A percentile compares a stretch with the other conserved stretches of the same genome.
These are phyloP conservation scores for Oryza coarctata DNA, from an alignment of 176 grass and related monocot genomes.

Conservation along the genomic window DNA sequence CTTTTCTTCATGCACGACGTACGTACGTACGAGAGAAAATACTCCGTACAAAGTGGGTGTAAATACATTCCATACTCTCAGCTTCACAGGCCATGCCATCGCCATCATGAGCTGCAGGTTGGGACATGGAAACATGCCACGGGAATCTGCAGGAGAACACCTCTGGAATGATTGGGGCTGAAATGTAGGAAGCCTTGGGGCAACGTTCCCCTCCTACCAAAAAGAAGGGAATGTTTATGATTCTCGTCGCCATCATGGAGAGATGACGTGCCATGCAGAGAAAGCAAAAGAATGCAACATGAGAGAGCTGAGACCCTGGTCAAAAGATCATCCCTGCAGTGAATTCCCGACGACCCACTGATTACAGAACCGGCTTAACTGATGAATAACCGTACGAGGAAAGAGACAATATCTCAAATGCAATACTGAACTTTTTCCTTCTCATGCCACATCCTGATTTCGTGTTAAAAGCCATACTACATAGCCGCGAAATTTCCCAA, in stretches of 20 bases:
- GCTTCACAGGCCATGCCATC: background rate
- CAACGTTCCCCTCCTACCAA: conserved; percentile 35
- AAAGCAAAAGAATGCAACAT: conserved; percentile 33
- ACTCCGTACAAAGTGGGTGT: too few relatives aligned
- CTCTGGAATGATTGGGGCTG: conserved; percentile 49
- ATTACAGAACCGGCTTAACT: background rate
- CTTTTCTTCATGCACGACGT: background rate
- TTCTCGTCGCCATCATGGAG: conserved; percentile 33
- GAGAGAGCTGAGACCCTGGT: conserved; percentile 34
- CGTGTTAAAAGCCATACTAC: conserved; percentile 24
- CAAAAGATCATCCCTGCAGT: conserved; percentile 53
- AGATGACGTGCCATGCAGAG: conserved; percentile 37
- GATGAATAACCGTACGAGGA: background rate
- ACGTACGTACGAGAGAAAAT: background rate
- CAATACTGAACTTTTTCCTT: background rate
- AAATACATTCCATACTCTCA: background rate
- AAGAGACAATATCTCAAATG: background rate
- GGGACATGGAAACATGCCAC: conserved; percentile 38
- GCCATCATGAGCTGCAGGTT: conserved; percentile 23
- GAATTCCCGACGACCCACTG: conserved; percentile 28
- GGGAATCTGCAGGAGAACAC: conserved; percentile 34
- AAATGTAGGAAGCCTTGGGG: conserved; percentile 39
- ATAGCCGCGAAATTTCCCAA: conserved; percentile 23
- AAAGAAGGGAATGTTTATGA: conserved; percentile 48
- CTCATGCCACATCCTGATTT: conserved; percentile 35